Base-by-base conservation (phyloP, 2,329 filamentous ascomycete species). In the Calonectria multiphialidica region DNA sequence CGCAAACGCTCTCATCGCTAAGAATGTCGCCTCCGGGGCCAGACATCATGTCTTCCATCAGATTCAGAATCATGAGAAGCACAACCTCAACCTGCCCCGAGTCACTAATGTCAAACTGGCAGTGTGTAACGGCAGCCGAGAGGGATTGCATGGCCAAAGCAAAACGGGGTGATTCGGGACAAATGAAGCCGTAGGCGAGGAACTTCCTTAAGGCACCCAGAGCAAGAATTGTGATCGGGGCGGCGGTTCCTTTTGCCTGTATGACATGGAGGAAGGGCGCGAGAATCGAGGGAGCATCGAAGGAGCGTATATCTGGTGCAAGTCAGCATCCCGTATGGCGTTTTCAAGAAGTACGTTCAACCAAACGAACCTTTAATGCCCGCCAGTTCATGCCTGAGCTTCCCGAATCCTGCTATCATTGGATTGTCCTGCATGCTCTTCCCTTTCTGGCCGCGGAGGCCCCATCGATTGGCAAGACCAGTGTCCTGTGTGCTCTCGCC, bases 1-100 rank as follows among this genome's bases (percentile, higher is more conserved):
- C 95, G 82, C 97, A 99, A 13, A 99, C 95, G 81, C 96, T 98
- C 85, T 98, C 96, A 80, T 99, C 97, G 71, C 96, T 97, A n/a
- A 99, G 87, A 13, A 98, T 91, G 76, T 97, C 93, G 44, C 97
- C 97, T 35, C 96, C 95, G 0, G 96, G 95, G 0, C 97, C 95
- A 18, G 96, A 97, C 79, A 99, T 93, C 94, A 99, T 98, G 80
- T 95, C 94, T 84, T 99, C 97, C 97, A 99, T 99, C 57, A 99
- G 89, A 81, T 98, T 97, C 72, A 99, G 85, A 79, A 99, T 98
- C 85, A 97, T 93, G 68, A 98, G 87, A 67, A 98, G 89, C 16
- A 99, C 97, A 66, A 98, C 95, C 84, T 99, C 97, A 80, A 98
- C 97, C 73, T 97, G 95, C 0, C 96, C 93, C 21, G 95, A 95